A percentile compares a stretch with the other conserved stretches of the same genome.
Conservation (phyloP, 306 rosid species). For the Pachyrhizus erosus region DNA sequence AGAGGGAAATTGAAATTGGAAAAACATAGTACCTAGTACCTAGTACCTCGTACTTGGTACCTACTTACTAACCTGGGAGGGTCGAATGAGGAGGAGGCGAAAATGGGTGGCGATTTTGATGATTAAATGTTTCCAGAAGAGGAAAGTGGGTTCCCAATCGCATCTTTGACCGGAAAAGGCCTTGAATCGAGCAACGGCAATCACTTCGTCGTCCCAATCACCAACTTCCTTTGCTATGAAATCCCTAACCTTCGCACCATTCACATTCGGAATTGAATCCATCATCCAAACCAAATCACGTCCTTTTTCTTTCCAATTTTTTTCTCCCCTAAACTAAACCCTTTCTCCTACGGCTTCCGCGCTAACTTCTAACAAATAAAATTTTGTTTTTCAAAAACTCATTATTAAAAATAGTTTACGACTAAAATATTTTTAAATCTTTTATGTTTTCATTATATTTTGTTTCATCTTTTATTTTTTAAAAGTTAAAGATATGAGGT, state of each 20-base stretch:
- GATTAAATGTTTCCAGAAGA: slow-evolving; percentile 79
- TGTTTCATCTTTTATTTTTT: too few relatives aligned
- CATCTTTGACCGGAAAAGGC: slow-evolving; percentile 88
- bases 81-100: slow-evolving; percentile 55
- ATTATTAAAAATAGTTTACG: background rate
- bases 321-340: background rate
- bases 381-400: background rate
- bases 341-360: background rate
- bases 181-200: slow-evolving; percentile 73
- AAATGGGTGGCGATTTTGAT: slow-evolving; percentile 64
- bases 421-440: too few relatives aligned
- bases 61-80: slow-evolving; percentile 53
- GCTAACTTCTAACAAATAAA: background rate
- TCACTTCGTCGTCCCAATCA: slow-evolving; percentile 79
- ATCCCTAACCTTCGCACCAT: slow-evolving; percentile 53
- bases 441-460: too few relatives aligned
- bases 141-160: slow-evolving; percentile 74
- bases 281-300: slow-evolving; percentile 27
- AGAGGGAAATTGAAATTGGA: background rate
- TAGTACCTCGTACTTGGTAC: background rate
- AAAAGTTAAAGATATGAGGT: too few relatives aligned
- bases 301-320: background rate
- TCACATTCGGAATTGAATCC: slow-evolving; percentile 43
- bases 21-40: slow-evolving; percentile 7
- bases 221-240: slow-evolving; percentile 59